Evolutionary conservation across 164 flowering plant genomes (phyloP).

Genomic region (Annona cherimola): DNA sequence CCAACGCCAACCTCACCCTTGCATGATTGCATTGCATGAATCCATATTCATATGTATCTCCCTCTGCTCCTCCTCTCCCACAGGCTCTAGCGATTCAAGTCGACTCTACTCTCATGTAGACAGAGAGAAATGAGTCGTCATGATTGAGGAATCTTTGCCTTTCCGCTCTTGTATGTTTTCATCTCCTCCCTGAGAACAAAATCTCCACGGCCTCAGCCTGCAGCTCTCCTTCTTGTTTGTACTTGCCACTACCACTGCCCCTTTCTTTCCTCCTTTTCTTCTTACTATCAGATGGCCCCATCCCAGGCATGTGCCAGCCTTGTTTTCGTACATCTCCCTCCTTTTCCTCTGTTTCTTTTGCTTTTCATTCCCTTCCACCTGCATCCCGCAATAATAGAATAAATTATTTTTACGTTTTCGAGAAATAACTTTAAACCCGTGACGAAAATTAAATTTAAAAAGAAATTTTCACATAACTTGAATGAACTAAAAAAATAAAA

Average conservation of each 20-base stretch:
- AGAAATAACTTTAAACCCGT: no score
- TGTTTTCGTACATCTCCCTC: background rate
- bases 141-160: background rate
- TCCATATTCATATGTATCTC: no score
- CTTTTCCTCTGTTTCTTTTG: background rate
- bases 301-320: background rate
- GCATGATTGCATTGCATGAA: no score
- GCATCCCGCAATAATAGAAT: background rate
- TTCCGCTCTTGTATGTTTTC: background rate
- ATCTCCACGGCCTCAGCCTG: background rate
- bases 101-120: background rate
- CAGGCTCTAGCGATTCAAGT: no score
- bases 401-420: background rate
- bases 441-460: no score
- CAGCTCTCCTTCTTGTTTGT: background rate
- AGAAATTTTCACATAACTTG: no score
- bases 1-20: no score
- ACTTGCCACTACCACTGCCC: background rate
- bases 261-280: background rate
- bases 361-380: background rate
- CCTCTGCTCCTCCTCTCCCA: no score
- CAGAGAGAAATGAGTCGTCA: background rate
- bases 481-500: no score
- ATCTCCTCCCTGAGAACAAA: background rate
- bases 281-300: conserved; percentile 1